Conservation (phyloP, 768 basidiomycete species). For the Boletus fagicola region DNA sequence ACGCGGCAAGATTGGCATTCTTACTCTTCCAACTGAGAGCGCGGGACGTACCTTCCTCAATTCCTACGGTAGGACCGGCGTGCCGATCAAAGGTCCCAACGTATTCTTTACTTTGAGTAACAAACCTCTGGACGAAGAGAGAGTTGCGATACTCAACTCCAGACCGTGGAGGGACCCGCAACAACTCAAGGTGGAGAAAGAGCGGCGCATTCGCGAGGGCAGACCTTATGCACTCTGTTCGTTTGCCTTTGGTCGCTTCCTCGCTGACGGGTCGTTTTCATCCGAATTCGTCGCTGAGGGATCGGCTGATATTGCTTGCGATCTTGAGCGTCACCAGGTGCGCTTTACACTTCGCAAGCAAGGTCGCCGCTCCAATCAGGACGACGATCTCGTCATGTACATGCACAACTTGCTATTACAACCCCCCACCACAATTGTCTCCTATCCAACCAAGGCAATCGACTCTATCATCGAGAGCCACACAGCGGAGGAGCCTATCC, state of each 20-base stretch:
- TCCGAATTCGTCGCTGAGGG: conserved; percentile 30
- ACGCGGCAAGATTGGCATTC: conserved; percentile 30
- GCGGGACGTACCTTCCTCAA: conserved; percentile 27
- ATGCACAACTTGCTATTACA: not conserved
- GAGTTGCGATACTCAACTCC: conserved; percentile 24
- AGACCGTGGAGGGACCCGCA: conserved; percentile 34
- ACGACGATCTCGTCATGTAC: not conserved
- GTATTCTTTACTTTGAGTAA: conserved; percentile 24
- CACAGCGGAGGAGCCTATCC: conserved; percentile 7
- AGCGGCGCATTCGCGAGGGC: conserved; percentile 22
- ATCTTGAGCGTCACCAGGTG: conserved; percentile 34
- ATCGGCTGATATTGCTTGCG: conserved; percentile 35
- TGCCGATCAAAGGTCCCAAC: conserved; percentile 26
- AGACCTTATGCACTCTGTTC: conserved; percentile 23
- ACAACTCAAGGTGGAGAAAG: conserved; percentile 23
- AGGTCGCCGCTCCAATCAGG: conserved; percentile 10
- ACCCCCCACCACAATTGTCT: conserved; percentile 10
- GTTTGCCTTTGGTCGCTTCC: conserved; percentile 38
- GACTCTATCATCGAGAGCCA: conserved; percentile 19
- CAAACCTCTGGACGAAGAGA: conserved; percentile 22
- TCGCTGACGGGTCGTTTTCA: conserved; percentile 35
- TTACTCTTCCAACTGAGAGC: conserved; percentile 28
- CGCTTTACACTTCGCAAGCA: conserved; percentile 33
- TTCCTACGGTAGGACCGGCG: conserved; percentile 25
- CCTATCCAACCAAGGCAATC: conserved; percentile 24